phyloP scores from a whole-genome alignment of 345 rosid species.

The Gossypium herbaceum region DNA sequence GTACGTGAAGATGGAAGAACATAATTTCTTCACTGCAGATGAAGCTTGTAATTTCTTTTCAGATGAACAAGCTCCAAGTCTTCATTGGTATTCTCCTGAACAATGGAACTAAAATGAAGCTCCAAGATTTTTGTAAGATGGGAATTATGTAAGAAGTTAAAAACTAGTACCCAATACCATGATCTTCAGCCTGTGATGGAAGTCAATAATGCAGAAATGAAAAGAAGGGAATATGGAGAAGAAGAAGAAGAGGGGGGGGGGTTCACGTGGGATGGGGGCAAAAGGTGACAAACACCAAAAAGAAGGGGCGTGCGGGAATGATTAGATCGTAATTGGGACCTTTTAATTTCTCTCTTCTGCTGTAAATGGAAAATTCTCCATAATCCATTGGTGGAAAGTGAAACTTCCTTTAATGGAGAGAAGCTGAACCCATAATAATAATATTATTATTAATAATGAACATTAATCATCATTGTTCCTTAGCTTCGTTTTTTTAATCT shows the following conservation, averaged over 20 bases:
- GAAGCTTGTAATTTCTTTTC: conserved; percentile 80
- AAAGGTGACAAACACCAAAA: conserved; percentile 22
- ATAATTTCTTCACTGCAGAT: conserved; percentile 64
- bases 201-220: not conserved
- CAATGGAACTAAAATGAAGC: conserved; percentile 44
- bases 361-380: conserved; percentile 28
- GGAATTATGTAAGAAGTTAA: not conserved
- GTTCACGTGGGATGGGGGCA: conserved; percentile 20
- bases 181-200: not conserved
- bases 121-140: conserved; percentile 13
- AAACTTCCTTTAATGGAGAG: conserved; percentile 28
- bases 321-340: conserved; percentile 36
- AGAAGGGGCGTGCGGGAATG: conserved; percentile 37
- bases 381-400: conserved; percentile 18
- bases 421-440: conserved; percentile 1
- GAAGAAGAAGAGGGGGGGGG: not conserved
- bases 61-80: conserved; percentile 80
- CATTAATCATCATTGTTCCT: conserved; percentile 13
- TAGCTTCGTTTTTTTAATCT: not conserved
- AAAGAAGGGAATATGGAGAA: not conserved
- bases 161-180: not conserved
- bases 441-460: conserved; percentile 5
- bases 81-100: conserved; percentile 70
- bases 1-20: conserved; percentile 87
- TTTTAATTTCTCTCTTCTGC: conserved; percentile 11